phyloP scores from a whole-genome alignment of 2,329 filamentous ascomycete genomes.

The Ceratocystis papillata region DNA sequence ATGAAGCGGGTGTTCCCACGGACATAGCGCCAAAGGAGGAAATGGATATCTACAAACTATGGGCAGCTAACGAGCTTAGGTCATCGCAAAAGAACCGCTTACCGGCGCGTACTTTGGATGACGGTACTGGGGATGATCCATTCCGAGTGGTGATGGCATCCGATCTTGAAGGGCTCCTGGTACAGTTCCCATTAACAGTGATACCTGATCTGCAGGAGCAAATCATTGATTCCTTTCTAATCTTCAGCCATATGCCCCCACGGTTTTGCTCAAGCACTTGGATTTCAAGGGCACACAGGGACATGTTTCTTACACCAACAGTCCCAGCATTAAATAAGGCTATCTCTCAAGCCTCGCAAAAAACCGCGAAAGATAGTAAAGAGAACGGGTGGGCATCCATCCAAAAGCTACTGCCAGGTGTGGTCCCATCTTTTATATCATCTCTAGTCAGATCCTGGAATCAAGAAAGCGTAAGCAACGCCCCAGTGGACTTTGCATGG shows the following conservation, averaged over 20 bases:
- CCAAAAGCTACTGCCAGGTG: constrained; percentile 7
- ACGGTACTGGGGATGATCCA: constrained; percentile 65
- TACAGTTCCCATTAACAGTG: constrained; percentile 37
- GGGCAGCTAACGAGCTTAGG: constrained; percentile 45
- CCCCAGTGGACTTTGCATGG: constrained; percentile 36
- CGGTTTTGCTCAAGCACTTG: constrained; percentile 25
- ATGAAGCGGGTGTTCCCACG: constrained; percentile 22
- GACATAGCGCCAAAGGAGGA: constrained; percentile 27
- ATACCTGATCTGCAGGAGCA: constrained; percentile 33
- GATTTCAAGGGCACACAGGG: constrained; percentile 35
- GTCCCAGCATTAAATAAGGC: constrained; percentile 25
- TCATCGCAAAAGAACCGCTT: constrained; percentile 40
- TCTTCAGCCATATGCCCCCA: constrained; percentile 48
- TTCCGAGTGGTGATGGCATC: constrained; percentile 71
- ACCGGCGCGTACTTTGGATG: constrained; percentile 65
- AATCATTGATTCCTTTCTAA: constrained; percentile 59
- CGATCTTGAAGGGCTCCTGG: constrained; percentile 58
- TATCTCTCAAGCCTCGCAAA: background rate
- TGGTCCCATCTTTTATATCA: constrained; percentile 15
- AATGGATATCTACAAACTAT: constrained; percentile 41
- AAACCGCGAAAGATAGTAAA: background rate
- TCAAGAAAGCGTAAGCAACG: background rate
- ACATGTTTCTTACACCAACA: constrained; percentile 41
- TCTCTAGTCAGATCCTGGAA: background rate
- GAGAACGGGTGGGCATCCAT: constrained; percentile 5